A percentile compares a stretch with the other conserved stretches of the same genome.
Conservation (phyloP, 306 rosid genomes). For the Quercus alba region DNA sequence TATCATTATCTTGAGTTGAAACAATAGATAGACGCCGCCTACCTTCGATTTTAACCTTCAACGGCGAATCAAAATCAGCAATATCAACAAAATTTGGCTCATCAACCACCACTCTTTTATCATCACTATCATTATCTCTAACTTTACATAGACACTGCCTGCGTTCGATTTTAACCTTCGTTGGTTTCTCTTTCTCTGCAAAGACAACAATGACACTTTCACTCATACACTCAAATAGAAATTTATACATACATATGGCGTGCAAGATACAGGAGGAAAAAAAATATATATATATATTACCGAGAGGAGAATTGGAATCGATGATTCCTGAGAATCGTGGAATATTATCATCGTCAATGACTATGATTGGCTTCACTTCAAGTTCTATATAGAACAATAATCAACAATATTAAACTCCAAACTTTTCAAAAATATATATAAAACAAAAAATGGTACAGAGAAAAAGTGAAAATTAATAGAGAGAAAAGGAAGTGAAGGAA, state of each 20-base stretch:
- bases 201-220: not conserved
- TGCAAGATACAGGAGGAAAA: not conserved
- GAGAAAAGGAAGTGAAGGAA: not conserved
- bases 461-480: no score
- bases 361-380: conserved; percentile 8
- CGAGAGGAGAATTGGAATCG: conserved; percentile 50
- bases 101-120: conserved; percentile 22
- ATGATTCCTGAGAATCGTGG: conserved; percentile 44
- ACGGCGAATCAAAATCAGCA: conserved; percentile 60
- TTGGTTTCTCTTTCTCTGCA: conserved; percentile 39
- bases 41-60: conserved; percentile 64
- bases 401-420: not conserved
- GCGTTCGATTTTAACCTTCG: conserved; percentile 63
- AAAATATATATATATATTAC: conserved; percentile 12
- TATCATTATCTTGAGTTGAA: conserved; percentile 26
- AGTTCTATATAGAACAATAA: not conserved
- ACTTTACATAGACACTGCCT: conserved; percentile 80
- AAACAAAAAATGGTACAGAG: not conserved
- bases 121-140: conserved; percentile 19
- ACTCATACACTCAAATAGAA: not conserved
- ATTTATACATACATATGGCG: not conserved
- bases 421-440: not conserved
- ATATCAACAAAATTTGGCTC: conserved; percentile 33
- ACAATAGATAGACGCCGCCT: conserved; percentile 77
- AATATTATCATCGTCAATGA: not conserved